These are phyloP conservation scores for Aegilops bicornis DNA, from an alignment of 176 grass and related monocot species.

Conservation along the genomic window DNA sequence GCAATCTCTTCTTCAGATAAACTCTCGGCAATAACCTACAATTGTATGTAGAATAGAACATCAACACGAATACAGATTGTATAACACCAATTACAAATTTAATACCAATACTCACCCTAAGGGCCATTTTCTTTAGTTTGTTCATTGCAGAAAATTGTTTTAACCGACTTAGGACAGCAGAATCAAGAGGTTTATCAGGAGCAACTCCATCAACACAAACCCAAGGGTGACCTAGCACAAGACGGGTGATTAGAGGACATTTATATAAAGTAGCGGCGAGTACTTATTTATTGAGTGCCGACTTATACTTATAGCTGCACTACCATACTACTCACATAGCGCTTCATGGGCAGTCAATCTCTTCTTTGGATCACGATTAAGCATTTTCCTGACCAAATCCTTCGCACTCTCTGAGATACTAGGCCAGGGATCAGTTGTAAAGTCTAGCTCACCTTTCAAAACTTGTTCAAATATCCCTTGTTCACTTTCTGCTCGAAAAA, in stretches of 20 bases:
- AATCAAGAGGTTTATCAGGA: conserved; percentile 85
- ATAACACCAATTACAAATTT: not conserved
- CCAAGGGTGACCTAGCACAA: conserved; percentile 69
- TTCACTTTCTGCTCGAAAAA: conserved; percentile 54
- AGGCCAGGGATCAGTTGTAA: conserved; percentile 70
- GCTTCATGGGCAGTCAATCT: conserved; percentile 77
- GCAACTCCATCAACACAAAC: conserved; percentile 74
- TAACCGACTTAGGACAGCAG: conserved; percentile 63
- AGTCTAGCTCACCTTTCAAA: conserved; percentile 72
- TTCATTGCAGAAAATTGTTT: conserved; percentile 93
- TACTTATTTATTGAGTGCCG: not conserved
- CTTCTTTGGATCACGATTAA: conserved; percentile 72
- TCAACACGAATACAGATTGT: conserved; percentile 5
- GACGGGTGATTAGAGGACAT: not conserved
- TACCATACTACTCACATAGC: conserved; percentile 57
- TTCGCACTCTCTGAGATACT: conserved; percentile 77
- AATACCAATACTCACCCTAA: conserved; percentile 52
- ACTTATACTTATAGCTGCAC: not conserved
- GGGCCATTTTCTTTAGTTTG: conserved; percentile 81
- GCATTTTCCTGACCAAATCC: conserved; percentile 81
- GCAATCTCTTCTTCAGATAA: conserved; percentile 84
- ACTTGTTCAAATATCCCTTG: conserved; percentile 93
- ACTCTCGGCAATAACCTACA: conserved; percentile 76
- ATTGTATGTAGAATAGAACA: not conserved
- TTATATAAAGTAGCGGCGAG: conserved; percentile 4